Evolutionary conservation across 176 grass and related monocot species (phyloP).

Genomic region (Elaeis guineensis): DNA sequence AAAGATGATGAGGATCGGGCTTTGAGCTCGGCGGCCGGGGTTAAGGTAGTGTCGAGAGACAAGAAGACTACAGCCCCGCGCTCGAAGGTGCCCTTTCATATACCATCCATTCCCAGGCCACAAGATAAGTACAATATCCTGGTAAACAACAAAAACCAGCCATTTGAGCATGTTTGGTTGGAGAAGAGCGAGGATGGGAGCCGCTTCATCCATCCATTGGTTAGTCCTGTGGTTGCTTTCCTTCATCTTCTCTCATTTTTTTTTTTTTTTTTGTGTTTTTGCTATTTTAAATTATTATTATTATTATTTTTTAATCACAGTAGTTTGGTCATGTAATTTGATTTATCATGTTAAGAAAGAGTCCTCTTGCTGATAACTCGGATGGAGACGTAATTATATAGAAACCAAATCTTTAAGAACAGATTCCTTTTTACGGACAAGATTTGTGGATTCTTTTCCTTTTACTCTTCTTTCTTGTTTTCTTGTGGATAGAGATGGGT

Average conservation of each 20-base stretch:
- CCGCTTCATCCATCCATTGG: constrained; percentile 67
- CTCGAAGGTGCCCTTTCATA: constrained; percentile 60
- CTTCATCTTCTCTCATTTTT: background rate
- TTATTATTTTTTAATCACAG: no score
- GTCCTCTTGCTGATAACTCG: no score
- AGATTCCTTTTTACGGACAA: no score
- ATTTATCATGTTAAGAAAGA: background rate
- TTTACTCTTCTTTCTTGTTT: no score
- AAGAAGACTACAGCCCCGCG: constrained; percentile 22
- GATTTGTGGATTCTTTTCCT: no score
- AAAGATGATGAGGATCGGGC: constrained; percentile 1
- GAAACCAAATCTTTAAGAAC: no score
- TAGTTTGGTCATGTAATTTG: constrained; percentile 6
- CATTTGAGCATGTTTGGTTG: constrained; percentile 90
- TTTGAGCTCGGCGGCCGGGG: background rate
- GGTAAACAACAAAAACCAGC: constrained; percentile 73
- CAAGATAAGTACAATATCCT: constrained; percentile 66
- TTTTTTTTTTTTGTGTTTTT: no score
- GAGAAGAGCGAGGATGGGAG: constrained; percentile 54
- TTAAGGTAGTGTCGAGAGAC: constrained; percentile 44
- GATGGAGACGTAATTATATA: no score
- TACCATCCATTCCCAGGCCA: constrained; percentile 68
- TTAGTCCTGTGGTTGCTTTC: constrained; percentile 9
- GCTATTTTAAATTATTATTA: no score
- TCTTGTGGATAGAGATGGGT: no score